Base-by-base conservation (phyloP, 768 basidiomycete species). In the Lactarius sp. region DNA sequence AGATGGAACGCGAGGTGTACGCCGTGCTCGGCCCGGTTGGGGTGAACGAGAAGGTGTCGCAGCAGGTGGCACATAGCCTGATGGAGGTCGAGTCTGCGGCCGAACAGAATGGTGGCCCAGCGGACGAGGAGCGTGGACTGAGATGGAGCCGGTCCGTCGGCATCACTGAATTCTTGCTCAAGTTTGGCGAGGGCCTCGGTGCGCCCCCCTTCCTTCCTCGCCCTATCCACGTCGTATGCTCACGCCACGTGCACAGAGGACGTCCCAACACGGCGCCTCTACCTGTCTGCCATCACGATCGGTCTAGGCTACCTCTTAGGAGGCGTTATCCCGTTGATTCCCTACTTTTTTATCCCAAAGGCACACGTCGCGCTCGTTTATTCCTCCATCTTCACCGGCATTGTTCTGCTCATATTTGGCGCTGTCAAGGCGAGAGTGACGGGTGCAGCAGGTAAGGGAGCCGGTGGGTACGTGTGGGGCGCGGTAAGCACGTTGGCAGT, bases 1-100 rank as follows among this genome's bases (percentile, higher is more conserved):
- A 98, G 79, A 90, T 98, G 84, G 94, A 98, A 76, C 86, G 96
- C 50, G 97, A 98, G 72, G 94, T 98, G 1, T 80, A 86, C 60
- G 90, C 85, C 44, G 83, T 99, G 1, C 85, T 98, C 6, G 90
- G 88, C 4, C 90, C 93, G 0, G 81, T 96, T 47, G 97, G 97
- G 46, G 86, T 99, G 31, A 91, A 96, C 66, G 89, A 93, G 70
- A 80, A 80, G 56, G 82, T 91, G 10, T 93, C 89, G 65, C 79
- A 85, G 14, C 81, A 86, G 5, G 91, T 99, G 20, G 90, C 94
- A 1, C 80, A 84, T 64, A 83, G 82, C 68, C 78, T 99, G 51
- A 77, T 86, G 41, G 83, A 86, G 33, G 82, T 84, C 49, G 91
- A 92, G 71, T 77, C 80, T 7, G 67, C 62, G 1, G 65, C 54